Evolutionary conservation across 495 filamentous ascomycete species (phyloP), one percentile per base, ranked within the genome.

Genomic region (Aspergillus ellipticus): DNA sequence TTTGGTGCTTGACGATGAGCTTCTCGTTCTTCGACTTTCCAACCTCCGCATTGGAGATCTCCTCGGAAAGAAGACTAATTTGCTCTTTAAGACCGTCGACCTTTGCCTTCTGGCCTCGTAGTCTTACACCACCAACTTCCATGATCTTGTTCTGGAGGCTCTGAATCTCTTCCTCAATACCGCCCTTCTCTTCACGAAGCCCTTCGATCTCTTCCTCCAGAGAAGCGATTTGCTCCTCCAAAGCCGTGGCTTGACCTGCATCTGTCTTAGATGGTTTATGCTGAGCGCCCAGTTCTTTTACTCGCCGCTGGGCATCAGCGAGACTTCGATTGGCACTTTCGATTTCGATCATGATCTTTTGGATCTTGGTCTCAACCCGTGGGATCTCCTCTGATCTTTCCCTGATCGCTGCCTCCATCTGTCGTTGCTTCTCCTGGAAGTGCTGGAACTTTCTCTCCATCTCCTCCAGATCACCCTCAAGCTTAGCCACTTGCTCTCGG

Each of bases 121-220:
- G 84, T 66, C 89, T 87, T 42, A 97, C 92, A 73, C 94, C 94
- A 56, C 94, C 94, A 52, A 95, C 85, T 71, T 96, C 88, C 93
- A 97, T 97, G 63, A 98, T 97, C 77, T 94, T 95, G 76, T 89
- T 87, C 68, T 97, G 92, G 17, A 98, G 79, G 2, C 74, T 77
- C 71, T 94, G 90, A 60, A 98, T 96, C 68, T 96, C 94, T 37
- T 87, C 84, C 62, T 98, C 95, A 19, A 96, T 85, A 24, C 85
- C 90, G 15, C 86, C 78, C 37, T 89, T 96, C 68, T 97, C 90
- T 19, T 79, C 74, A 51, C 87, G 87, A 9, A 97, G 79, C 58
- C 88, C 89, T 33, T 87, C 83, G 19, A 96, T 82, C 60, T 97
- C 90, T 45, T 85, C 79, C 59, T 90, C 82, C 39, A 96, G 72